Evolutionary conservation across 805 yeast species (phyloP), one percentile per base, ranked within the genome.

Genomic region (Candida stauntonica): DNA sequence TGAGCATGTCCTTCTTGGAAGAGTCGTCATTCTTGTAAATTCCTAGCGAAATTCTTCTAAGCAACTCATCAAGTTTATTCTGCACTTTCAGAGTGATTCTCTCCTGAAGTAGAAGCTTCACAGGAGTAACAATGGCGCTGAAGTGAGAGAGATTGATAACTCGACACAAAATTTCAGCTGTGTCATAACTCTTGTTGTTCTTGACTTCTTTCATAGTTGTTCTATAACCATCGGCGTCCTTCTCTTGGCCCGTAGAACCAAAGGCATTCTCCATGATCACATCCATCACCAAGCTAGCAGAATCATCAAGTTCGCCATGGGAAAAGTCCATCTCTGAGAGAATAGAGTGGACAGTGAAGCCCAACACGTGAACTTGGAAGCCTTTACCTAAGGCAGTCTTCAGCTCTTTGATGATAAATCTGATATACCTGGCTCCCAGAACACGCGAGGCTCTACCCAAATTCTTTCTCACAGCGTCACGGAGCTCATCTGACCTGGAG

Each of bases 191-290:
- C 63, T 87, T 87, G 55, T 86, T 86, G 47, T 78, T 81, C 57
- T 87, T 89, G 26, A 93, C 91, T 66, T 91, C 99, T 51, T 83
- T 85, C 79, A 88, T 85, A 45, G 81, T 79, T 21, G 86, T 80
- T 36, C 75, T 75, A 54, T 93, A 91, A 15, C 88, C 96, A 45
- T 88, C 97, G 5, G 93, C 89, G 47, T 93, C 98, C 57, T 93
- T 91, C 54, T 93, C 98, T 55, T 82, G 83, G 26, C 96, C 95
- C 4, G 95, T 85, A 8, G 81, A 74, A 17, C 99, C 99, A 60
- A 93, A 89, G 4, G 79, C 73, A 54, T 91, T 96, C 54, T 88
- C 95, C 96, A 91, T 91, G 17, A 89, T 70, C 13, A 87, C 67
- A 17, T 76, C 79, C 48, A 81, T 79, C 11, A 89, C 63, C 38